Conservation (phyloP, 2,329 filamentous ascomycete species). For the Xylariaceae sp. region DNA sequence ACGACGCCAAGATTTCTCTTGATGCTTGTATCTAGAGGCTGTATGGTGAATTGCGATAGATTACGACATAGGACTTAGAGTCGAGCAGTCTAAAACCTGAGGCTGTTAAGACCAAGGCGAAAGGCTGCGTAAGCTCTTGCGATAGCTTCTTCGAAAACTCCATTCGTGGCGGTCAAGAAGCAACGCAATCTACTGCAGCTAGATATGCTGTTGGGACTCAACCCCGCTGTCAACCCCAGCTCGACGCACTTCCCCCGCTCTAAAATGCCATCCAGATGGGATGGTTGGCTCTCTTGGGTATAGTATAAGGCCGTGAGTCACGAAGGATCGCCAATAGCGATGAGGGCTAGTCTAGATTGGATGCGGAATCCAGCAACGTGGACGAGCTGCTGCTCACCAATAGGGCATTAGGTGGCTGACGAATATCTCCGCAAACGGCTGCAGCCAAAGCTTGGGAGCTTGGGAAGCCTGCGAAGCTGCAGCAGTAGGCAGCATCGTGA, state of each 20-base stretch:
- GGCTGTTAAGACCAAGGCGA: conserved; percentile 13
- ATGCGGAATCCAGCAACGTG: background rate
- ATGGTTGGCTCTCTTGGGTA: conserved; percentile 1
- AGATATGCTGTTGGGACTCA: background rate
- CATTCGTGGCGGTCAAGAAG: conserved; percentile 15
- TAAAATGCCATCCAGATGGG: conserved; percentile 9
- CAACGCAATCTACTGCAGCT: conserved; percentile 7
- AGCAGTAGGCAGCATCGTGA: conserved; percentile 20
- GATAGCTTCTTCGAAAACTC: background rate
- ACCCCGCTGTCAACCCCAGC: conserved; percentile 22
- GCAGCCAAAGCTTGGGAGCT: conserved; percentile 17
- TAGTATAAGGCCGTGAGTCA: conserved; percentile 13
- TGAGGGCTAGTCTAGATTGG: background rate
- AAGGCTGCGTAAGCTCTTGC: conserved; percentile 34
- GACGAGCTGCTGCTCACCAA: background rate
- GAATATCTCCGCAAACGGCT: conserved; percentile 23
- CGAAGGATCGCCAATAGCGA: background rate
- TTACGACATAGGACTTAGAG: conserved; percentile 11
- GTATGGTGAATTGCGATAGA: conserved; percentile 5
- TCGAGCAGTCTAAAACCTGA: conserved; percentile 5
- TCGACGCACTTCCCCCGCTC: conserved; percentile 15
- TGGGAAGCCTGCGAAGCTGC: too few species aligned
- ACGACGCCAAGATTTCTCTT: conserved; percentile 12
- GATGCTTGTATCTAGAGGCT: conserved; percentile 1
- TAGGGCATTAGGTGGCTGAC: conserved; percentile 11